Base-by-base conservation (phyloP, 148 eudicot genomes). In the Persicaria maculosa region DNA sequence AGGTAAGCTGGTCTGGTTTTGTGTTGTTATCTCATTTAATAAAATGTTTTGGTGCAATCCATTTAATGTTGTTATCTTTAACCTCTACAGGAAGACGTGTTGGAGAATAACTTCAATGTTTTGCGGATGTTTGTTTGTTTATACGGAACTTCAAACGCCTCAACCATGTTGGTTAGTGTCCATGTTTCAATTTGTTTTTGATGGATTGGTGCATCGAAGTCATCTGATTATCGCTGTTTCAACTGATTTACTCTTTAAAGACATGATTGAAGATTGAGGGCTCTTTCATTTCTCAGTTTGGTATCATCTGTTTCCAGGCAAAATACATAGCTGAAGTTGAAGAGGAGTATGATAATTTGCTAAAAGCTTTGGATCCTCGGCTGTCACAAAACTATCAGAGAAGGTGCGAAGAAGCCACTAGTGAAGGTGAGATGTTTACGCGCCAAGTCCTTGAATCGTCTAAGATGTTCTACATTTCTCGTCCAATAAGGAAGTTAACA, bases 331-430 rank as follows among this genome's bases (percentile, higher is more conserved):
- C 88, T 17, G 93, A 90, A 67, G 90, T 93, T 57, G 98, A 95
- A 83, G 85, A 83, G 81, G 88, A 88, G 83, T 95, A 95, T 50
- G 84, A 81, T 55, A 44, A 71, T 20, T 77, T 90, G 76, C 76
- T 83, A 22, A 86, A 84, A 83, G 87, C 85, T 43, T 84, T 95
- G 77, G 93, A 88, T 81, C 83, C 96, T 4, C 20, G 85, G 72
- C 79, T 95, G 70, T 84, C 84, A n/a, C 10, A 47, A 40, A 83
- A 79, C 48, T 95, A 90, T 80, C 86, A 80, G 79, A 85, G 55
- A 86, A 84, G 98, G 85, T 95, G 98, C 73, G 92, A 90, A 90
- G 98, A 95, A 80, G 98, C 98, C 74, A 92, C 98, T 25, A 88
- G 74, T 87, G 91, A 95, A 95, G 98, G 97, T 92, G 79, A 59